Evolutionary conservation across 805 yeast genomes (phyloP), one percentile per base, ranked within the genome.

Genomic region (Naumovozyma castellii): DNA sequence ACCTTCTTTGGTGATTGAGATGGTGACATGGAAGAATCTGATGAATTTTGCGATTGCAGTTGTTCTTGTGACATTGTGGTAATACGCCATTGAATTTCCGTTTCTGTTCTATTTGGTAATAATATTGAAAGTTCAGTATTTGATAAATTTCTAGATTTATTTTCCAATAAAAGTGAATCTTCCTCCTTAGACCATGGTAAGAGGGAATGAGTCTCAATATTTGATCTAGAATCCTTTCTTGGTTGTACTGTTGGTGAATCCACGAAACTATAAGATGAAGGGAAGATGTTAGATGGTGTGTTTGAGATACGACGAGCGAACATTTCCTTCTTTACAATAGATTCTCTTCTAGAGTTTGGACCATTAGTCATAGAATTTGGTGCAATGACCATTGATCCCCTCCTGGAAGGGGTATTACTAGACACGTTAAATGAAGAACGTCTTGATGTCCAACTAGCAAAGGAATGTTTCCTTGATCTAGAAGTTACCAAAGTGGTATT

Each of bases 61-160:
- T 29, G 14, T 8, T 29, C 14, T 29, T 29, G 14, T 12, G 15
- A 9, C 15, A 29, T 29, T 9, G 8, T 29, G 36, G 68, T 73
- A 17, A 82, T 73, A 44, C 92, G 68, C 30, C 71, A 60, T 67
- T 74, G 69, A 33, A 86, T 86, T 49, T 84, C 92, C n/a, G 68
- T 68, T 54, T 82, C 87, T 0, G 92, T 69, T 46, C 85, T 73
- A 42, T 71, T 72, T 13, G 92, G 90, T 33, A 86, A 65, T 38
- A 86, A 61, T 27, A 85, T 78, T 13, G 81, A 71, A 30, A 86
- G 64, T 60, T 86, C 95, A 14, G 80, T 81, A 51, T 81, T 69
- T 27, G 81, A 72, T 32, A 86, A 62, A 40, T 80, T 80, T 47
- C 77, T 64, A 8, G 75, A 61, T 38, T 82, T 66, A 43, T 73